Evolutionary conservation across 73 alveolate genomes (phyloP).

Genomic region (Paramecium biaurelia): DNA sequence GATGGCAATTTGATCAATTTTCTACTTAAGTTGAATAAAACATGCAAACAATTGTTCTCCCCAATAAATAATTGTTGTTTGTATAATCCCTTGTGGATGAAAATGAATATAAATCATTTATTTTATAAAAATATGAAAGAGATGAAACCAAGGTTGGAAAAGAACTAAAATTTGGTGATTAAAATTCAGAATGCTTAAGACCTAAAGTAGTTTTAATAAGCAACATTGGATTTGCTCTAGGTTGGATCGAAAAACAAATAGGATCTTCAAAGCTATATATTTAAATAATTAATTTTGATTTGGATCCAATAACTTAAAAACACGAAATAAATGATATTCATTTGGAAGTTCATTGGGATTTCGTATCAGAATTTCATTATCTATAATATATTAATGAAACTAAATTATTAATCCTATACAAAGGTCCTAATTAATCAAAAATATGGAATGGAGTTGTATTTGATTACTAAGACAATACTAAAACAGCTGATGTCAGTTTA

Average conservation of each 20-base stretch:
- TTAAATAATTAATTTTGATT: not conserved
- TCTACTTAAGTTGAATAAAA: not conserved
- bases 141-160: not conserved
- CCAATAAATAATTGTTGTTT: not conserved
- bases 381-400: not conserved
- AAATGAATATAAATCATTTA: not conserved
- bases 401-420: not conserved
- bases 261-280: not conserved
- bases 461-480: not conserved
- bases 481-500: not conserved
- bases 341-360: conserved; percentile 23
- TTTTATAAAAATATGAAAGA: not conserved
- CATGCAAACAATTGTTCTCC: not conserved
- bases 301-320: not conserved
- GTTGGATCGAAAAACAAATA: not conserved
- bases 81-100: not conserved
- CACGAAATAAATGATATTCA: not conserved
- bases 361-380: not conserved
- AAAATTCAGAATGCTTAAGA: not conserved
- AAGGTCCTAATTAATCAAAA: not conserved
- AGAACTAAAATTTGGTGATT: not conserved
- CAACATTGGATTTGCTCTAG: not conserved
- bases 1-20: not conserved
- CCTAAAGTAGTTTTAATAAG: not conserved
- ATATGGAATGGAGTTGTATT: not conserved